Evolutionary conservation across 164 flowering plant species (phyloP).

Genomic region (Chloranthus sessilifolius): DNA sequence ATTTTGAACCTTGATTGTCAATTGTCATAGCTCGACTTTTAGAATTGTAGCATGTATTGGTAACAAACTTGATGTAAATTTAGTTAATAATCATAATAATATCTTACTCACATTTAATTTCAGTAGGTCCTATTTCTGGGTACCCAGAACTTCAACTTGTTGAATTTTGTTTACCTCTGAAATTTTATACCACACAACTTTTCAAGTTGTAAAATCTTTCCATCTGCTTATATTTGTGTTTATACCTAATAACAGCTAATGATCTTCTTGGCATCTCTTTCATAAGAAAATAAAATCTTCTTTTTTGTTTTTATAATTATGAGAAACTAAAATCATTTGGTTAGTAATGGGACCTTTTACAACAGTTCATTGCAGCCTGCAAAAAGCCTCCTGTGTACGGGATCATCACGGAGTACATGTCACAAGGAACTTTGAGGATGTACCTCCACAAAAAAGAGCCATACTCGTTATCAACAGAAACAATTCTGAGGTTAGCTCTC

Average conservation of each 20-base stretch:
- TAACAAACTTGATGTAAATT: too few relatives aligned
- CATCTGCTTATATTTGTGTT: not conserved
- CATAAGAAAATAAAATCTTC: not conserved
- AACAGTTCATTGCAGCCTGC: slow-evolving; percentile 93
- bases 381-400: slow-evolving; percentile 90
- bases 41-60: too few relatives aligned
- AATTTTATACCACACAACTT: too few relatives aligned
- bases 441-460: slow-evolving; percentile 93
- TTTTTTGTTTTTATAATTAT: not conserved
- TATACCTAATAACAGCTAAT: too few relatives aligned
- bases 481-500: slow-evolving; percentile 79
- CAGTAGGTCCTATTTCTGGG: too few relatives aligned
- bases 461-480: slow-evolving; percentile 76
- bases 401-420: slow-evolving; percentile 94
- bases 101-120: too few relatives aligned
- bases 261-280: too few relatives aligned
- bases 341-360: not conserved
- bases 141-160: too few relatives aligned
- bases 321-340: not conserved
- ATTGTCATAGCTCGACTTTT: too few relatives aligned
- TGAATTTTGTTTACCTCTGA: too few relatives aligned
- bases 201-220: not conserved
- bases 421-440: slow-evolving; percentile 91
- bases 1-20: too few relatives aligned
- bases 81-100: too few relatives aligned